phyloP scores from a whole-genome alignment of 75 land plant species.

The Picea glauca region DNA sequence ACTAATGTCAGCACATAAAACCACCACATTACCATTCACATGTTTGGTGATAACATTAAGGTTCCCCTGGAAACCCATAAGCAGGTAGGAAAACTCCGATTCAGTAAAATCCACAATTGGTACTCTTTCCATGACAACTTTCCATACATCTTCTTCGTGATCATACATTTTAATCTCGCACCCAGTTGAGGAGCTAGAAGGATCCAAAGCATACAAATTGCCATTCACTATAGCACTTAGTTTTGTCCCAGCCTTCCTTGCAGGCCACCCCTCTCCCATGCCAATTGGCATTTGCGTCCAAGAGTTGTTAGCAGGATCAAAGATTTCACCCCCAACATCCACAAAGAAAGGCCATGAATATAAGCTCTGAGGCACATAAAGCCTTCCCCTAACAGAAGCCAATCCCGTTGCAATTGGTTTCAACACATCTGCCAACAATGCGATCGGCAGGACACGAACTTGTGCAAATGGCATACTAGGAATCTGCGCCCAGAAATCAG shows the following conservation, averaged over 20 bases:
- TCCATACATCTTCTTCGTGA: constrained; percentile 24
- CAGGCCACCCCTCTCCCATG: constrained; percentile 45
- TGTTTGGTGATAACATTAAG: constrained; percentile 38
- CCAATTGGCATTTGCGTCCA: constrained; percentile 35
- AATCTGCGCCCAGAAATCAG: constrained; percentile 24
- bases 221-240: constrained; percentile 31
- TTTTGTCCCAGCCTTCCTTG: constrained; percentile 39
- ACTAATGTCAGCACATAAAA: constrained; percentile 19
- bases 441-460: constrained; percentile 29
- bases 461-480: constrained; percentile 30
- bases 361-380: constrained; percentile 33
- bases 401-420: constrained; percentile 39
- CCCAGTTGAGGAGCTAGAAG: constrained; percentile 26
- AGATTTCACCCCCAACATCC: constrained; percentile 37
- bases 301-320: constrained; percentile 16
- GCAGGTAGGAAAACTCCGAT: constrained; percentile 30
- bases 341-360: constrained; percentile 45
- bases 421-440: constrained; percentile 28
- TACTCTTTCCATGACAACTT: constrained; percentile 27
- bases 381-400: constrained; percentile 22
- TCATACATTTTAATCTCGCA: constrained; percentile 40
- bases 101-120: constrained; percentile 28
- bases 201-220: constrained; percentile 27
- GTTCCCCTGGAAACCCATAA: constrained; percentile 10
- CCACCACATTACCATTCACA: constrained; percentile 23